Percentiles rank a stretch among this genome's conserved stretches.
phyloP scores from a whole-genome alignment of 352 stramenopile genomes.

The Blastocystis hominis region DNA sequence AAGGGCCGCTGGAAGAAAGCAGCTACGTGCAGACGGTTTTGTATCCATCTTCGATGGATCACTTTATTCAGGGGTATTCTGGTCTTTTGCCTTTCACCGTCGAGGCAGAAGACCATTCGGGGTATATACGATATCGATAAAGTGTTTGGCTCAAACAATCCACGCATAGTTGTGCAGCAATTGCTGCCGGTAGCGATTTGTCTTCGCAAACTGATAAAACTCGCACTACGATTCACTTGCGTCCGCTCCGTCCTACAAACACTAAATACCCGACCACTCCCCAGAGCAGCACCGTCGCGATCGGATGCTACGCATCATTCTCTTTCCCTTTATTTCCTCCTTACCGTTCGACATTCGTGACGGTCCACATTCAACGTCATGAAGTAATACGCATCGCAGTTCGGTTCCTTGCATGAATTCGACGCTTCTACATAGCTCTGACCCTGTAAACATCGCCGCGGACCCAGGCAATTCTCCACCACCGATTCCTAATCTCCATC shows the following conservation, averaged over 20 bases:
- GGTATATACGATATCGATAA: not conserved
- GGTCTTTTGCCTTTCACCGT: too few relatives aligned
- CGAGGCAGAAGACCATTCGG: too few relatives aligned
- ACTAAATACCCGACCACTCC: slow-evolving; percentile 19
- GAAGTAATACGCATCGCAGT: slow-evolving; percentile 44
- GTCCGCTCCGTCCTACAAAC: not conserved
- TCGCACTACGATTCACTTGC: not conserved
- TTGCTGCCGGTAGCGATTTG: slow-evolving; percentile 9
- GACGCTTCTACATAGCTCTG: not conserved
- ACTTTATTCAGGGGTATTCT: too few relatives aligned
- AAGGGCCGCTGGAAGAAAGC: too few relatives aligned
- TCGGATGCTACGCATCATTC: slow-evolving; percentile 21
- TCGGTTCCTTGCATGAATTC: slow-evolving; percentile 14
- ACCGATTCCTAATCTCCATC: not conserved
- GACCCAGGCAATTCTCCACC: not conserved
- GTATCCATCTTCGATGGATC: too few relatives aligned
- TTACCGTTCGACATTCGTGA: slow-evolving; percentile 33
- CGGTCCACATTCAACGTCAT: slow-evolving; percentile 34
- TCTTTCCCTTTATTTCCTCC: not conserved
- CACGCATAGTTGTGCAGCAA: slow-evolving; percentile 3
- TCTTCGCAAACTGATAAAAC: slow-evolving; percentile 16
- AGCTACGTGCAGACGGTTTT: too few relatives aligned
- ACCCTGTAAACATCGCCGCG: not conserved
- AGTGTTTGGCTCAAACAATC: not conserved
- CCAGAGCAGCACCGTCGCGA: slow-evolving; percentile 27